These are phyloP conservation scores for Chrysophaeum taylorii DNA, from an alignment of 352 stramenopile genomes.

Conservation along the genomic window DNA sequence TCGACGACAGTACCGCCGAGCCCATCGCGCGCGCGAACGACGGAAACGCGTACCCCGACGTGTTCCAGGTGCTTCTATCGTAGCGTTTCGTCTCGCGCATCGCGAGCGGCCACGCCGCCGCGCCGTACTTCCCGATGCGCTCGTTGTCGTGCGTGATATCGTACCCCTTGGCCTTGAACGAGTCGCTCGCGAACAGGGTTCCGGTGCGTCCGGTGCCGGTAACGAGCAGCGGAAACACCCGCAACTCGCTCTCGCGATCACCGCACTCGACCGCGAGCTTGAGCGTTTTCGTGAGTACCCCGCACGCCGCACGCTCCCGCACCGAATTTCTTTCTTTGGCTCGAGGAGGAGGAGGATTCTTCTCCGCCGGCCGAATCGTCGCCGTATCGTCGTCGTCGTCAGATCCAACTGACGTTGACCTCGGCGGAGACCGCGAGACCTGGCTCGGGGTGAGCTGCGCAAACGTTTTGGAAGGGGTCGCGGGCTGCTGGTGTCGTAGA, in stretches of 20 bases:
- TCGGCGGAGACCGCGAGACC: too few relatives aligned
- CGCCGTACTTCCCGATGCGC: background rate
- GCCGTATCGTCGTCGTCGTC: too few relatives aligned
- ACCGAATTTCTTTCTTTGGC: too few relatives aligned
- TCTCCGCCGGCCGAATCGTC: too few relatives aligned
- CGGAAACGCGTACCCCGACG: background rate
- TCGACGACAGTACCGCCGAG: background rate
- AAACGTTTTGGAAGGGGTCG: too few relatives aligned
- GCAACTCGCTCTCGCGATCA: background rate
- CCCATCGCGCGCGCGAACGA: background rate
- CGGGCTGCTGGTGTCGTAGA: too few relatives aligned
- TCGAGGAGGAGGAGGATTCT: too few relatives aligned
- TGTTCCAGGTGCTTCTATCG: background rate
- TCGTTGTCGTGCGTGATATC: conserved; percentile 1
- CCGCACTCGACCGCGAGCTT: background rate
- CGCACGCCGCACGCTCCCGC: background rate
- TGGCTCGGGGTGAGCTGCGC: too few relatives aligned
- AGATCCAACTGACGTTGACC: too few relatives aligned
- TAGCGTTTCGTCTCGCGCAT: background rate
- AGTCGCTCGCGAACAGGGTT: background rate
- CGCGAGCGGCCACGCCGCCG: conserved; percentile 5
- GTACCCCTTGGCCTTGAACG: background rate
- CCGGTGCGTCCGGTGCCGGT: background rate
- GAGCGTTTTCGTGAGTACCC: background rate
- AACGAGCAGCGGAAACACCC: background rate